Conservation (phyloP, 2,329 filamentous ascomycete genomes). For the Samsoniella hepiali region DNA sequence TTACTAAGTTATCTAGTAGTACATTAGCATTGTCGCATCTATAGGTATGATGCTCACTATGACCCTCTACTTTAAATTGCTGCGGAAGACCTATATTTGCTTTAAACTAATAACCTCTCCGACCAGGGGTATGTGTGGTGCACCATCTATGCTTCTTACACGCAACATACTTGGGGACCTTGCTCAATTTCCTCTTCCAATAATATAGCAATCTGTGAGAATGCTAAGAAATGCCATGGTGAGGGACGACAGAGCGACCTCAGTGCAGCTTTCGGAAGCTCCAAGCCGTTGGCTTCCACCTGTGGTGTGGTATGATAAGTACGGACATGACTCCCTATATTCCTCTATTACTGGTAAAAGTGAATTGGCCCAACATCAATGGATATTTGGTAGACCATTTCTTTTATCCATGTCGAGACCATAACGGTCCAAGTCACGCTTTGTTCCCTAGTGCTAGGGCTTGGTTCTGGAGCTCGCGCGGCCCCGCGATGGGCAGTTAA, state of each 20-base stretch:
- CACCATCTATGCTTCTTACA: neutral
- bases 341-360: neutral
- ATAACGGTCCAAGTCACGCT: slow-evolving; percentile 1
- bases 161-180: neutral
- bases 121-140: neutral
- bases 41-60: neutral
- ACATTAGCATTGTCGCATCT: neutral
- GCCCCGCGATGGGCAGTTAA: slow-evolving; percentile 43
- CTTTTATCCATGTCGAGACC: neutral
- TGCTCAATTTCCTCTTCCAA: neutral
- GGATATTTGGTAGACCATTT: neutral
- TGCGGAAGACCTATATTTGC: neutral
- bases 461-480: slow-evolving; percentile 42
- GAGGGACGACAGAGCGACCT: neutral
- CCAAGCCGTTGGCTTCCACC: slow-evolving; percentile 1
- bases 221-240: neutral
- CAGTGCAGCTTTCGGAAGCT: neutral
- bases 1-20: too few species aligned
- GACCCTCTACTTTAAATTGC: neutral
- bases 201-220: neutral
- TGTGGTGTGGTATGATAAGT: neutral
- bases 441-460: slow-evolving; percentile 24
- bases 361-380: neutral
- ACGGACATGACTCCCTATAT: neutral
- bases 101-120: neutral